Base-by-base conservation (phyloP, 352 stramenopile species). In the Phytophthora hibernalis region DNA sequence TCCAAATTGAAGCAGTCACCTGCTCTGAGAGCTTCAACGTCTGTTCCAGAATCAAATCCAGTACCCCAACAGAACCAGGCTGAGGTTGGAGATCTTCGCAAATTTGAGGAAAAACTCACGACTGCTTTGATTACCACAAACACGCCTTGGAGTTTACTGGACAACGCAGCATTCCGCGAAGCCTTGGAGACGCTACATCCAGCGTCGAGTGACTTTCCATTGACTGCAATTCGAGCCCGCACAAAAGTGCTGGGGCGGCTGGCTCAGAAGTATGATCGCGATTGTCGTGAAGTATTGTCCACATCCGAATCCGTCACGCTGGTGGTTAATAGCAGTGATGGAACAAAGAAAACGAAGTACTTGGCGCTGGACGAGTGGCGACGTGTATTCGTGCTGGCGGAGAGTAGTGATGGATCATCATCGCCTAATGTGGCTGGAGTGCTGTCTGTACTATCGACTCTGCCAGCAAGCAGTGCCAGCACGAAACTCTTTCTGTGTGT, bases 91-190 rank as follows among this genome's bases (percentile, higher is more conserved):
- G 35, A 74, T 54, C 35, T 70, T 12, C 54, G 16, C 9, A 42
- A 16, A 0, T 69, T 76, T 35, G 73, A 81, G 18, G 66, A 81
- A 2, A 70, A 81, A 42, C 49, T 81, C 16, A 76, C 73, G 13
- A 51, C 54, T 24, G 73, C 73, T 28, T n/a, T 81, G 38, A 51
- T 81, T 26, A 44, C 65, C 1, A 66, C 52, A 1, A 58, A 61
- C 7, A 37, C 62, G 1, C 69, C 69, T 0, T 81, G 69, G 69
- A 54, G 30, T 2, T 53, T 81, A 21, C 26, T 81, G 12, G 73
- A 81, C 48, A 70, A 76, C 38, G 20, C n/a, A 10, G 22, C 64
- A 5, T 81, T 81, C 52, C 61, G 44, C 24, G 45, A 72, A 18
- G 73, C 70, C 1, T 68, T 81, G 51, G 49, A 61, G 18, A 47